Evolutionary conservation across 2,329 filamentous ascomycete species (phyloP).

Genomic region (Paraconiothyrium sp.): DNA sequence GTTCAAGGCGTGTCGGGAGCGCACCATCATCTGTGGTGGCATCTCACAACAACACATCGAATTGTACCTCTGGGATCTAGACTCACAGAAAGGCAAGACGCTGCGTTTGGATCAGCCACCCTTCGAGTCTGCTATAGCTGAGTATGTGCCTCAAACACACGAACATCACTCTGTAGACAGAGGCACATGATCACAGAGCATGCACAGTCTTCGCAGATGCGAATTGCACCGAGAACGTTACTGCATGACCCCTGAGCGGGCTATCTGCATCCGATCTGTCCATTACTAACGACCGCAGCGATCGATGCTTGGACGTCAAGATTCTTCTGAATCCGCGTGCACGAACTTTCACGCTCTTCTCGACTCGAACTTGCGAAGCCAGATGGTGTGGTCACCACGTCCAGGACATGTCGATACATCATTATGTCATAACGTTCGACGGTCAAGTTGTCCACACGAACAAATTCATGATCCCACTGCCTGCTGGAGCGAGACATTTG

Average conservation of each 20-base stretch:
- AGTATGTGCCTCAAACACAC: not conserved
- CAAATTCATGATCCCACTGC: not conserved
- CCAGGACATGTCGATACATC: constrained; percentile 9
- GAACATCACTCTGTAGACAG: not conserved
- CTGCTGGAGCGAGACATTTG: not conserved
- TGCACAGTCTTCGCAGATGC: not conserved
- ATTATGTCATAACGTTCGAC: constrained; percentile 17
- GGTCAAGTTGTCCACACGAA: constrained; percentile 14
- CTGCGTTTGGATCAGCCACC: not conserved
- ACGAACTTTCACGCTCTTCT: constrained; percentile 9
- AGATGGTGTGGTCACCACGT: constrained; percentile 9
- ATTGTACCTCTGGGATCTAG: constrained; percentile 43
- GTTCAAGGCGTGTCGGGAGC: constrained; percentile 28
- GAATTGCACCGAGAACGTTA: no score
- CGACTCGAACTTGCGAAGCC: not conserved
- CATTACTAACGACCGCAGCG: constrained; percentile 5
- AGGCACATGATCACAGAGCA: no score
- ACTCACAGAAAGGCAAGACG: constrained; percentile 30
- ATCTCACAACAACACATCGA: constrained; percentile 8
- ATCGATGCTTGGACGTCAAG: not conserved
- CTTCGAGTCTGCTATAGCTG: not conserved
- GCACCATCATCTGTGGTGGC: constrained; percentile 35
- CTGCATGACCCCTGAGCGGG: no score
- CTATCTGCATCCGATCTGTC: not conserved
- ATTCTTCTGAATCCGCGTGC: constrained; percentile 5